A percentile compares a stretch with the other conserved stretches of the same genome.
Conservation (phyloP, 2,329 filamentous ascomycete genomes). For the Trichophyton rubrum region DNA sequence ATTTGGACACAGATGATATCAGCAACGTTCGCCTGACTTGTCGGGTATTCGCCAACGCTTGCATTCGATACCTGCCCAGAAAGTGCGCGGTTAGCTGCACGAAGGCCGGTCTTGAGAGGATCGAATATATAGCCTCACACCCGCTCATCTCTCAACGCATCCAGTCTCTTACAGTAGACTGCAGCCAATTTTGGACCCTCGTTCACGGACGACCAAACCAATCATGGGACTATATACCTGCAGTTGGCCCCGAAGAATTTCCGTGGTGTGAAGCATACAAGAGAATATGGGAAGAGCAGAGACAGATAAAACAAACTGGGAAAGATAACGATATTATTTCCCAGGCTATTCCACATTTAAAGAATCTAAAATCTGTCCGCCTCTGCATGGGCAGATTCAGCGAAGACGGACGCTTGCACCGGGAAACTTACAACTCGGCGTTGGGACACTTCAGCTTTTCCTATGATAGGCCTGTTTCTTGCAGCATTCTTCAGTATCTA, state of each 20-base stretch:
- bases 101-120: background rate
- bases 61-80: background rate
- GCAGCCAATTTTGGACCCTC: background rate
- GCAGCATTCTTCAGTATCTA: conserved; percentile 2
- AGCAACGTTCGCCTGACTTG: conserved; percentile 4
- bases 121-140: conserved; percentile 3
- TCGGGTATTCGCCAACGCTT: conserved; percentile 3
- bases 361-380: background rate
- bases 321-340: background rate
- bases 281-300: background rate
- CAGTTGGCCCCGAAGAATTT: background rate
- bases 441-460: background rate
- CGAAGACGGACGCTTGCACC: background rate
- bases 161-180: conserved; percentile 1
- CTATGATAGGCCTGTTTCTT: conserved; percentile 1
- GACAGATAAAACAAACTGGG: background rate
- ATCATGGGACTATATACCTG: background rate
- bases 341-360: background rate
- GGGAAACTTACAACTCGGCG: background rate
- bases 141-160: conserved; percentile 5
- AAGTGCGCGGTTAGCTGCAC: conserved; percentile 3
- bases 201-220: background rate
- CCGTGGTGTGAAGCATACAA: background rate
- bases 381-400: conserved; percentile 1
- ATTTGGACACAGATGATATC: background rate